phyloP scores from a whole-genome alignment of 108 stramenopile species.

The Epithemia pelagica region DNA sequence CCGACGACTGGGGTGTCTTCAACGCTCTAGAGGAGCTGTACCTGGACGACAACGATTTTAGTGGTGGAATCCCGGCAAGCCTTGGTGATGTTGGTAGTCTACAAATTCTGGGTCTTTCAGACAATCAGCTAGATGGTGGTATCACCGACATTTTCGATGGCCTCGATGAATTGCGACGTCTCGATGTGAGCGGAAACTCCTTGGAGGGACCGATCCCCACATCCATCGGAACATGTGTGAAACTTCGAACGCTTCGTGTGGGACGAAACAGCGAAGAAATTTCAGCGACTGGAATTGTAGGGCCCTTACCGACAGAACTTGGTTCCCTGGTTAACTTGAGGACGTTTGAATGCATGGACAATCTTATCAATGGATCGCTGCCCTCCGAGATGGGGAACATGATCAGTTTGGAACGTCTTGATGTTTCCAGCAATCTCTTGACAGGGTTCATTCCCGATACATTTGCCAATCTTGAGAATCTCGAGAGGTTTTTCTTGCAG shows the following conservation, averaged over 20 bases:
- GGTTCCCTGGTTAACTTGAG: slow-evolving; percentile 25
- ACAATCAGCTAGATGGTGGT: slow-evolving; percentile 16
- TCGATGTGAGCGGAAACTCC: slow-evolving; percentile 10
- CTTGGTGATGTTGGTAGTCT: not conserved
- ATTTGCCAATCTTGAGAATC: not conserved
- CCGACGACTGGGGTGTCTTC: not conserved
- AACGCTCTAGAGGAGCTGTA: slow-evolving; percentile 2
- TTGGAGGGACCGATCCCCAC: slow-evolving; percentile 33
- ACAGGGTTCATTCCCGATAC: slow-evolving; percentile 4
- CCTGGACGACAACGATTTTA: slow-evolving; percentile 13
- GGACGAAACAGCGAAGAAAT: slow-evolving; percentile 11
- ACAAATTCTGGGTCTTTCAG: slow-evolving; percentile 16
- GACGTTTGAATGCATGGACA: slow-evolving; percentile 18
- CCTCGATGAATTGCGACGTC: not conserved
- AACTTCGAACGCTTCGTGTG: slow-evolving; percentile 6
- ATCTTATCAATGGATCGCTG: slow-evolving; percentile 4
- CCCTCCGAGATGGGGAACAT: slow-evolving; percentile 8
- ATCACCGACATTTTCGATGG: not conserved
- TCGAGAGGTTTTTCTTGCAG: slow-evolving; percentile 4
- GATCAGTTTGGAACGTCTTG: not conserved
- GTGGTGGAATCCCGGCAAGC: slow-evolving; percentile 19
- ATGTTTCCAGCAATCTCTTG: slow-evolving; percentile 3
- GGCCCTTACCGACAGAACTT: slow-evolving; percentile 32
- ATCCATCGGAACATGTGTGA: slow-evolving; percentile 15
- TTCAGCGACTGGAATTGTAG: slow-evolving; percentile 6